A percentile compares a stretch with the other conserved stretches of the same genome.
These are phyloP conservation scores for Euphorbia schlechtendalii DNA, from an alignment of 441 rosid species.

Conservation along the genomic window DNA sequence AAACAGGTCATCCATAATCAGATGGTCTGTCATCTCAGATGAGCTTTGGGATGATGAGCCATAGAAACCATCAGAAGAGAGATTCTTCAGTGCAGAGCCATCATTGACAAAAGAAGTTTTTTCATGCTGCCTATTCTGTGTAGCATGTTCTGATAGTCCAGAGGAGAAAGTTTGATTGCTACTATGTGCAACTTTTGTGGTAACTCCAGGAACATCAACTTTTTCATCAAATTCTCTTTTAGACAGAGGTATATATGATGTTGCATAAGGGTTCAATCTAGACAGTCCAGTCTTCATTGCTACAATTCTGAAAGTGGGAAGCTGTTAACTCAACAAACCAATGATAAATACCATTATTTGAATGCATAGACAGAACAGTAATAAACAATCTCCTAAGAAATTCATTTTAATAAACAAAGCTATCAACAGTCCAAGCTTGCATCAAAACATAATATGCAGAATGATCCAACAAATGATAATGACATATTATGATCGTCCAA, in stretches of 20 bases:
- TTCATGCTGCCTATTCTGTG: constrained; percentile 25
- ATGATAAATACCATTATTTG: too few relatives aligned
- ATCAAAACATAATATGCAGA: not conserved
- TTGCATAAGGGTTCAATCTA: constrained; percentile 79
- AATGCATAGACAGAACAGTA: too few relatives aligned
- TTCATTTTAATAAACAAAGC: not conserved
- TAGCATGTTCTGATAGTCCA: constrained; percentile 24
- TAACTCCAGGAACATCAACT: constrained; percentile 13
- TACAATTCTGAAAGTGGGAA: constrained; percentile 5
- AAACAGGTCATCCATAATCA: constrained; percentile 43
- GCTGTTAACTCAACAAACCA: constrained; percentile 7
- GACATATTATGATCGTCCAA: not conserved
- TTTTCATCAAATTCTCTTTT: constrained; percentile 41
- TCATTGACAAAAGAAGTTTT: constrained; percentile 27
- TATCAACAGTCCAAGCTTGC: not conserved
- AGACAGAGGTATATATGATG: constrained; percentile 66
- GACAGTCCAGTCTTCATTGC: constrained; percentile 63
- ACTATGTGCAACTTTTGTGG: constrained; percentile 16
- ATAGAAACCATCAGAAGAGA: constrained; percentile 23
- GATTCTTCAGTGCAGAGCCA: constrained; percentile 22
- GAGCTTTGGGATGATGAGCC: constrained; percentile 33
- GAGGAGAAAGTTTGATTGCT: constrained; percentile 29
- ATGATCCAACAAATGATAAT: not conserved
- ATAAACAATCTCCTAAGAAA: not conserved
- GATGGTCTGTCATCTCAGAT: constrained; percentile 28